Conservation (phyloP, 2,329 filamentous ascomycete species). For the Penicillium sp. region DNA sequence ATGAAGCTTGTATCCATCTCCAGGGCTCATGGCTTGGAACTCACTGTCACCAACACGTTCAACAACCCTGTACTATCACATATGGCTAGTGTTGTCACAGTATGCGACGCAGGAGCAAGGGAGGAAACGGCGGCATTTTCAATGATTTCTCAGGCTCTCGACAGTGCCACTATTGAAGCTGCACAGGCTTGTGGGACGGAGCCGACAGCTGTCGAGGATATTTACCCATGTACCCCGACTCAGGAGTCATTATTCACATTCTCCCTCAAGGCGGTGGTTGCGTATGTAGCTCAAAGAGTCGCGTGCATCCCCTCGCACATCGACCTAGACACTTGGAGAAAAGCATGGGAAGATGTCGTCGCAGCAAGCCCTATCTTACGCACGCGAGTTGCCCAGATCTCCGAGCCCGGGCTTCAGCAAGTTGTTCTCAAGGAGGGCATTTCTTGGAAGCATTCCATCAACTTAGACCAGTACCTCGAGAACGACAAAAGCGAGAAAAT, state of each 20-base stretch:
- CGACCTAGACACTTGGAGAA: conserved; percentile 44
- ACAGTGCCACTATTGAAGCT: conserved; percentile 43
- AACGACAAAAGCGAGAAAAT: conserved; percentile 34
- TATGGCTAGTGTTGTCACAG: conserved; percentile 48
- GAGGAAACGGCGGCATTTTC: conserved; percentile 34
- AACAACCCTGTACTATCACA: conserved; percentile 38
- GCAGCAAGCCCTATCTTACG: conserved; percentile 51
- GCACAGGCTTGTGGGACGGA: conserved; percentile 40
- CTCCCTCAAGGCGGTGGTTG: conserved; percentile 48
- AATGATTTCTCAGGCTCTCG: conserved; percentile 38
- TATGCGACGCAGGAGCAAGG: conserved; percentile 33
- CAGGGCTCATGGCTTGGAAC: conserved; percentile 34
- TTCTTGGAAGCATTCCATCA: conserved; percentile 34
- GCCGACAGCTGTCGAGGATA: conserved; percentile 40
- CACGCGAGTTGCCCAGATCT: conserved; percentile 48
- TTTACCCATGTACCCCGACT: conserved; percentile 48
- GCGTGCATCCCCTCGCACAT: conserved; percentile 43
- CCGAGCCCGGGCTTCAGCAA: conserved; percentile 41
- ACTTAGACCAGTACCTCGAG: conserved; percentile 33
- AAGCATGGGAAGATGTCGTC: conserved; percentile 51
- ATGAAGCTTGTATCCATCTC: conserved; percentile 42
- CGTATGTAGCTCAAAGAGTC: conserved; percentile 53
- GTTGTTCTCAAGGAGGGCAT: conserved; percentile 41
- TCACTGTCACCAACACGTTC: conserved; percentile 45
- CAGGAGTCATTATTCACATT: conserved; percentile 53